Percentiles rank a stretch among this genome's conserved stretches.
phyloP scores from a whole-genome alignment of 2,329 filamentous ascomycete genomes.

The Nectriaceae sp. region DNA sequence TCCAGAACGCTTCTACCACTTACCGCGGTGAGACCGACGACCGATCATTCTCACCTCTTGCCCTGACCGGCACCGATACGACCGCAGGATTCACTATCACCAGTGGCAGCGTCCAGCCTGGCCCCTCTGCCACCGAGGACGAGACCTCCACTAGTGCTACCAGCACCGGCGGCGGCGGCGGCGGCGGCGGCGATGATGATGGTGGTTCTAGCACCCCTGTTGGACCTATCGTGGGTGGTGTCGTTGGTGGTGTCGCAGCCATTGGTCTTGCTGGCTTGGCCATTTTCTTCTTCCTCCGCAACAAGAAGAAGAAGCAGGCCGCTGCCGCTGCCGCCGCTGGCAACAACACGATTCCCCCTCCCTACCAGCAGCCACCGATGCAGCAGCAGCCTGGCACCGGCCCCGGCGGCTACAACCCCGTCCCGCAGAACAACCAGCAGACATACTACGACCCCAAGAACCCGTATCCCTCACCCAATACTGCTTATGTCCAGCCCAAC shows the following conservation, averaged over 20 bases:
- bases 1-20: slow-evolving; percentile 42
- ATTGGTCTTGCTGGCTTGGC: slow-evolving; percentile 32
- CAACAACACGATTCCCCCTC: slow-evolving; percentile 5
- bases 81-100: slow-evolving; percentile 11
- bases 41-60: slow-evolving; percentile 28
- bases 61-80: slow-evolving; percentile 6
- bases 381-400: slow-evolving; percentile 18
- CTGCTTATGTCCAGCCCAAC: slow-evolving; percentile 21
- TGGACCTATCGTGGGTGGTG: slow-evolving; percentile 41
- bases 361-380: slow-evolving; percentile 14
- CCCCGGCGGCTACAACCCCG: slow-evolving; percentile 14
- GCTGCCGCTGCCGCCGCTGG: slow-evolving; percentile 9
- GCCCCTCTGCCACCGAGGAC: slow-evolving; percentile 1
- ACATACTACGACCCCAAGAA: slow-evolving; percentile 32
- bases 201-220: slow-evolving; percentile 23
- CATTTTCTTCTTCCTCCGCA: slow-evolving; percentile 35
- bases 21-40: slow-evolving; percentile 38
- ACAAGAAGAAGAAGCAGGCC: slow-evolving; percentile 25
- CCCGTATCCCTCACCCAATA: slow-evolving; percentile 22
- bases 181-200: slow-evolving; percentile 7
- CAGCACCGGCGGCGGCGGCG: slow-evolving; percentile 1
- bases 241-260: slow-evolving; percentile 38
- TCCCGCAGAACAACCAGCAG: slow-evolving; percentile 13
- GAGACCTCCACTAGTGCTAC: slow-evolving; percentile 1
- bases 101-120: background rate